These are phyloP conservation scores for Pestalotiopsis sp. DNA, from an alignment of 2,329 filamentous ascomycete genomes.

Conservation along the genomic window DNA sequence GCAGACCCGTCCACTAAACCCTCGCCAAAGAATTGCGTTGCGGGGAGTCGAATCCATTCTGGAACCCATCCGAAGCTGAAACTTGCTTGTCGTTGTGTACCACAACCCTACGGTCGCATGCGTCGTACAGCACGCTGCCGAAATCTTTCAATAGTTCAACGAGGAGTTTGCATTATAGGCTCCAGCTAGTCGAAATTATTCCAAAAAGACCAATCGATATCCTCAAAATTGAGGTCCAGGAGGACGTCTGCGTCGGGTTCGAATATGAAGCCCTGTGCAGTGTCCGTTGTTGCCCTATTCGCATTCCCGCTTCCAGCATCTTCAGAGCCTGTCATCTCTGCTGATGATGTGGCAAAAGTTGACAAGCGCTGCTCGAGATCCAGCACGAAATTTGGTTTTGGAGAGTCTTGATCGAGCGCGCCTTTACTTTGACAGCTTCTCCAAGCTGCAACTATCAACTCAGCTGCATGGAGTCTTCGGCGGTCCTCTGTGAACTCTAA, in stretches of 20 bases:
- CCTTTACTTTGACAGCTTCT: not conserved
- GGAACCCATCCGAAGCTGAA: not conserved
- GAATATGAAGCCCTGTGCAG: not conserved
- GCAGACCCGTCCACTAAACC: not conserved
- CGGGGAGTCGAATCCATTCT: not conserved
- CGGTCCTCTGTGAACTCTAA: not conserved
- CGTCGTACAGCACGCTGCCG: too few relatives aligned
- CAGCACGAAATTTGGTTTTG: not conserved
- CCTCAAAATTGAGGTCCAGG: not conserved
- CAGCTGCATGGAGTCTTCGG: not conserved
- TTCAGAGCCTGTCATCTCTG: not conserved
- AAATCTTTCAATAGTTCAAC: too few relatives aligned
- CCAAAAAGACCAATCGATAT: conserved; percentile 6
- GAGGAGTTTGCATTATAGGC: not conserved
- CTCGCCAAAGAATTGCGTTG: not conserved
- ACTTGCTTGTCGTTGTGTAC: too few relatives aligned
- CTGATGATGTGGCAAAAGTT: not conserved
- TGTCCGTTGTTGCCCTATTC: not conserved
- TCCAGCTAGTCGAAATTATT: not conserved
- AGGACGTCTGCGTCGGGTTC: not conserved
- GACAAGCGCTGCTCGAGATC: not conserved
- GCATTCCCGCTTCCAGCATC: not conserved
- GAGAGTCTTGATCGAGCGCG: not conserved
- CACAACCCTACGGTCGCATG: too few relatives aligned
- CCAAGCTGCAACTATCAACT: conserved; percentile 6